Base-by-base conservation (phyloP, 805 yeast species). In the Ogataea degrootiae region DNA sequence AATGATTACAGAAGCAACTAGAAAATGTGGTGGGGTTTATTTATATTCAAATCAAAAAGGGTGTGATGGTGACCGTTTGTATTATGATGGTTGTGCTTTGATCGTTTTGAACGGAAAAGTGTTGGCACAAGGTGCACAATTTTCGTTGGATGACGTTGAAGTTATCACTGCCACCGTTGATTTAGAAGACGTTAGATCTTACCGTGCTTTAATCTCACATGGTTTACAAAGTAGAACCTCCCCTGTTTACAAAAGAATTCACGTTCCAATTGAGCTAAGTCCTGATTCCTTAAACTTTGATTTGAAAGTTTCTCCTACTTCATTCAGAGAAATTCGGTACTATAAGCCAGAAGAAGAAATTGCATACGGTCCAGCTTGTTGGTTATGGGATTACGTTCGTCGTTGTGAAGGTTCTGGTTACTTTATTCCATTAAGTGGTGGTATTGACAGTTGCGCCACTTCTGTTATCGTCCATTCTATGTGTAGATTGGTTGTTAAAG, bases 351-450 rank as follows among this genome's bases (percentile, higher is more conserved):
- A 91, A 60, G 97, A 94, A 68, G 99, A 94, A 67, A 92, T 94
- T 55, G 97, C 98, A 0, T 72, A 87, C 39, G 99, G 99, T 0
- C 99, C 99, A 0, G 99, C 99, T 0, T 94, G 99, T 66, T 94
- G 99, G 99, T 68, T 94, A 53, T 94, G 99, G 99, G 99, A 94
- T 66, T 94, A 94, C 61, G 74, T 94, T 49, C 79, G 99, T 65
- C 78, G 99, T 54, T 88, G 96, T 56, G 80, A 80, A 55, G 87
- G 94, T 44, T 88, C 90, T 0, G 99, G 99, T 0, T 94, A 76
- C 64, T 95, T 94, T 67, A 72, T 94, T 41, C 98, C 99, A 0
- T 72, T 94, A 43, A 85, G 96, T 65, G 99, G 99, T 17, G 99
- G 99, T 43, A 92, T 94, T 53, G 99, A 94, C 63, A 87, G 96